phyloP scores from a whole-genome alignment of 1,139 yeast genomes.

The Blastobotrys buckinghamii region DNA sequence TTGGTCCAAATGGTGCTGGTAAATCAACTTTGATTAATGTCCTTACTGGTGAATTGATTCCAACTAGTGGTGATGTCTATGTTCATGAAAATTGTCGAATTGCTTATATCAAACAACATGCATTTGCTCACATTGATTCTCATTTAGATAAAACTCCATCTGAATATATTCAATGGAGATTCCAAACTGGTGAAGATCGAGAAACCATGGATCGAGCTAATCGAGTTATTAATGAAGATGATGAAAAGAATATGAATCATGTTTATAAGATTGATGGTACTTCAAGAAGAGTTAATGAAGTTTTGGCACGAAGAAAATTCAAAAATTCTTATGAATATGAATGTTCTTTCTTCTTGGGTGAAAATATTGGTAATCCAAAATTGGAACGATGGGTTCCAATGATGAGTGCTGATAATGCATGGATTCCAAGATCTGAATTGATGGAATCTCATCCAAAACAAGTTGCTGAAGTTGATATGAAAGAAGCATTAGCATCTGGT shows the following conservation, averaged over 20 bases:
- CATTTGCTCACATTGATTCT: slow-evolving; percentile 97
- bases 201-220: slow-evolving; percentile 99
- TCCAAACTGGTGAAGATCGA: slow-evolving; percentile 99
- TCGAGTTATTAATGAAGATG: slow-evolving; percentile 95
- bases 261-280: slow-evolving; percentile 98
- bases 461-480: slow-evolving; percentile 99
- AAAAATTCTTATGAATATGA: slow-evolving; percentile 99
- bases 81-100: slow-evolving; percentile 99
- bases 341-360: slow-evolving; percentile 95
- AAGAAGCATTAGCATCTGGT: slow-evolving; percentile 99
- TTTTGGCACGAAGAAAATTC: slow-evolving; percentile 98
- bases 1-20: slow-evolving; percentile 99
- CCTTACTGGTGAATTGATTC: slow-evolving; percentile 98
- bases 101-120: slow-evolving; percentile 99
- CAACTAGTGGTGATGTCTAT: slow-evolving; percentile 97
- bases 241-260: slow-evolving; percentile 98
- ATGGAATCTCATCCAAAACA: slow-evolving; percentile 97
- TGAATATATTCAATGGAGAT: slow-evolving; percentile 99
- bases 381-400: slow-evolving; percentile 99
- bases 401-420: slow-evolving; percentile 99
- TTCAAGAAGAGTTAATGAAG: slow-evolving; percentile 93
- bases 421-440: slow-evolving; percentile 99
- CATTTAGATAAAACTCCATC: slow-evolving; percentile 99
- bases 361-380: slow-evolving; percentile 91
- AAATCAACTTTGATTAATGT: slow-evolving; percentile 97